Percentiles rank a stretch among this genome's conserved stretches.
phyloP scores from a whole-genome alignment of 23 red algal species.

The Gracilaria domingensis region DNA sequence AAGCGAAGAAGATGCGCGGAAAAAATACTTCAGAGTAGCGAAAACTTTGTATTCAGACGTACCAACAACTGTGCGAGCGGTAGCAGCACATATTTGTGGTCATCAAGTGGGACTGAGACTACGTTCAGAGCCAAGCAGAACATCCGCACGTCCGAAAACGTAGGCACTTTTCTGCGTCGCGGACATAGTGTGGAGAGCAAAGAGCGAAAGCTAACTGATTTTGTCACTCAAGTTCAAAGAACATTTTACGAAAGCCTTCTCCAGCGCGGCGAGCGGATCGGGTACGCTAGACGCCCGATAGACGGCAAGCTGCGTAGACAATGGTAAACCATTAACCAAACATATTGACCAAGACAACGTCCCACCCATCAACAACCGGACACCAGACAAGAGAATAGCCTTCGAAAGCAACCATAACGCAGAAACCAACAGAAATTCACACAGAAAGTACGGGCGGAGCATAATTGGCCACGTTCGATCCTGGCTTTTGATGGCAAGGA shows the following conservation, averaged over 20 bases:
- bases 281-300: background rate
- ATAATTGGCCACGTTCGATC: background rate
- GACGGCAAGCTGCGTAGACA: background rate
- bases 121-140: background rate
- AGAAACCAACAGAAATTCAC: background rate
- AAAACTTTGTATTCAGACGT: conserved; percentile 48
- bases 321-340: background rate
- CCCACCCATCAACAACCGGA: background rate
- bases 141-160: background rate
- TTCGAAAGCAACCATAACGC: background rate
- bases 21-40: conserved; percentile 16
- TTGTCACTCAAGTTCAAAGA: conserved; percentile 7
- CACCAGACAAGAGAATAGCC: background rate
- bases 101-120: background rate
- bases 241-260: conserved; percentile 7
- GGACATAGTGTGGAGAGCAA: background rate
- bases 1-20: conserved; percentile 25
- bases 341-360: background rate
- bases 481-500: background rate
- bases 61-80: conserved; percentile 28
- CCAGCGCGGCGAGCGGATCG: background rate
- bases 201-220: background rate
- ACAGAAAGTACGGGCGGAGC: background rate
- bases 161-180: background rate
- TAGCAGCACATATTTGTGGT: conserved; percentile 51